phyloP scores from a whole-genome alignment of 768 basidiomycete species.

The Pleurotus eryngii region DNA sequence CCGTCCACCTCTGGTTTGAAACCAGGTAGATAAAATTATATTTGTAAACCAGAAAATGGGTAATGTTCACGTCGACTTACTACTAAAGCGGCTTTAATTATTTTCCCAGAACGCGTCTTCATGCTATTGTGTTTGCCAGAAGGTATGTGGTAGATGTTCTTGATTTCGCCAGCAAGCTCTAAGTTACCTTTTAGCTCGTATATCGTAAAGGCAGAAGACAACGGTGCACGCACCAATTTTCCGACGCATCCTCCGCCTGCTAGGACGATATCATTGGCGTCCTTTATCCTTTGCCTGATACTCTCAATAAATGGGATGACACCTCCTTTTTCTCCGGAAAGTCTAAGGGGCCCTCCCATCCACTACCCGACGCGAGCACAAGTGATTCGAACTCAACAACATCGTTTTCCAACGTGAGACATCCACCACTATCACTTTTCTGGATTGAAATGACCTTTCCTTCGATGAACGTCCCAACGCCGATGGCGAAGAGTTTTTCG shows the following conservation, averaged over 20 bases:
- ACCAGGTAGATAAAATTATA: constrained; percentile 14
- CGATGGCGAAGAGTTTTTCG: constrained; percentile 44
- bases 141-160: constrained; percentile 33
- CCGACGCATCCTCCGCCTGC: constrained; percentile 59
- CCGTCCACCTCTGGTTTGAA: constrained; percentile 38
- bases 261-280: constrained; percentile 44
- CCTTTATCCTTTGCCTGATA: constrained; percentile 31
- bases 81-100: constrained; percentile 52
- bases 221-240: constrained; percentile 30
- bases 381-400: constrained; percentile 50
- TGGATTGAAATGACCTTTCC: constrained; percentile 31
- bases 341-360: constrained; percentile 47
- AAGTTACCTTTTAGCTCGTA: constrained; percentile 2
- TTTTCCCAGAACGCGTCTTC: constrained; percentile 48
- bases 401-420: constrained; percentile 47
- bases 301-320: constrained; percentile 21
- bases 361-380: constrained; percentile 56
- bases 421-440: constrained; percentile 30
- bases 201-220: constrained; percentile 11
- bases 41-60: neutral
- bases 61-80: constrained; percentile 32
- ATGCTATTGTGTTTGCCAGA: constrained; percentile 32
- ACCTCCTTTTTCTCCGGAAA: constrained; percentile 35
- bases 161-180: constrained; percentile 44
- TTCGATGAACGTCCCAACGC: constrained; percentile 44